Conservation (phyloP, 495 filamentous ascomycete genomes). For the Aspergillus haitiensis region DNA sequence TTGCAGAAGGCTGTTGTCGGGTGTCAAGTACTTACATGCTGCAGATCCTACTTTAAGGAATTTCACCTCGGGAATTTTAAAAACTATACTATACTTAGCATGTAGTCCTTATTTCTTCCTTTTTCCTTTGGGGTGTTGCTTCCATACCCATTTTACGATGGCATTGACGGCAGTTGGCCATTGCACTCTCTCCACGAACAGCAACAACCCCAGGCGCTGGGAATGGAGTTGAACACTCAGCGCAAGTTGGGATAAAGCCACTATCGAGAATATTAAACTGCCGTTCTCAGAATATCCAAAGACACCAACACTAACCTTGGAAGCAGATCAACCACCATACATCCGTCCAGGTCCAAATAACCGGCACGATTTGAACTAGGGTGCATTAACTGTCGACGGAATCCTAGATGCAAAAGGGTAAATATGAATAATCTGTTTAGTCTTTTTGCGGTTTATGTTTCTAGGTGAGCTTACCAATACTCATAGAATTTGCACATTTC, state of each 20-base stretch:
- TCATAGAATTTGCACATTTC: constrained; percentile 72
- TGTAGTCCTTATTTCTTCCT: background rate
- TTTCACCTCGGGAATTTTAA: constrained; percentile 77
- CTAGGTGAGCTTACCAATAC: constrained; percentile 44
- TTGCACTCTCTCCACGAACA: constrained; percentile 73
- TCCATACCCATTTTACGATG: constrained; percentile 74
- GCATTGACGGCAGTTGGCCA: constrained; percentile 78
- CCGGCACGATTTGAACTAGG: constrained; percentile 73
- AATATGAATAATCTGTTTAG: background rate
- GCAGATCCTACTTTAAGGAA: constrained; percentile 70
- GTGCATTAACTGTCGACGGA: constrained; percentile 76
- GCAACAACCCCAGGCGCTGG: constrained; percentile 63
- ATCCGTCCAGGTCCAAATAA: constrained; percentile 79
- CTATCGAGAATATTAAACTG: constrained; percentile 38
- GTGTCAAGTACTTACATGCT: constrained; percentile 33
- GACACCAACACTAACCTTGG: constrained; percentile 56
- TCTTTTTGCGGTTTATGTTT: no score
- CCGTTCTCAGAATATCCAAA: background rate
- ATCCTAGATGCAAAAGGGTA: constrained; percentile 44
- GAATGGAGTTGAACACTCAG: constrained; percentile 70
- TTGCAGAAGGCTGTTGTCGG: no score
- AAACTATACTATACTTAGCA: constrained; percentile 37
- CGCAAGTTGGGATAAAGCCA: constrained; percentile 80
- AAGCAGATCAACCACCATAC: constrained; percentile 75
- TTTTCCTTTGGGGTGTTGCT: background rate